Evolutionary conservation across 179 eudicot species (phyloP), one percentile per base, ranked within the genome.

Genomic region (Gypsophila paniculata): DNA sequence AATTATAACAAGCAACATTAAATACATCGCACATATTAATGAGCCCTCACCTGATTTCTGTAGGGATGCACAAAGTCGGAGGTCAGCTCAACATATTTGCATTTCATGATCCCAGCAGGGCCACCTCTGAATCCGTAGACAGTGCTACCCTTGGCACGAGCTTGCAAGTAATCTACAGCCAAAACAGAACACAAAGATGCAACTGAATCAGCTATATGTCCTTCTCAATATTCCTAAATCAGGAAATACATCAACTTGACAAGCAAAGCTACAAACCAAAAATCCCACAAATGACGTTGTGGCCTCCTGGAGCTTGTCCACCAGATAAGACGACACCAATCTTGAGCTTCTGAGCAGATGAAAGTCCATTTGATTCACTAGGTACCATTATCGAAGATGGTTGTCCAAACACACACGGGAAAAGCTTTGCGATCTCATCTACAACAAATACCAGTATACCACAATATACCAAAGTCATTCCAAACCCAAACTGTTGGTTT

Each of bases 271-370:
- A 21, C 96, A 78, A 36, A 93, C 98, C 98, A 60, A 86, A 93
- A 49, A 93, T 89, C 52, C 98, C 98, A 68, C 97, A 91, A 53
- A 93, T 93, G 61, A 93, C 98, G 73, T 93, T 93, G 86, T 93
- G 98, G 29, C 98, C 98, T 74, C 98, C 98, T 42, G 98, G 98
- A 48, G 98, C 98, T 86, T 93, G 98, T 64, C 98, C 97, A 67
- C 98, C 97, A 0, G 98, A 93, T 75, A 93, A 74, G 36, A 93
- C 98, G 58, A 91, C 93, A 65, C 98, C 98, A n/a, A 93, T 88
- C 79, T 91, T 93, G 84, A 93, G 79, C 75, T 74, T 84, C 74
- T 80, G 82, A 39, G 76, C 79, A 2, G 86, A 77, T 6, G 75
- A 65, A 14, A 76, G 75, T 42, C 85, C 88, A 26, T 69, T 79